Percentiles rank a stretch among this genome's conserved stretches.
Conservation (phyloP, 2,329 filamentous ascomycete genomes). For the Coniochaeta sp. region DNA sequence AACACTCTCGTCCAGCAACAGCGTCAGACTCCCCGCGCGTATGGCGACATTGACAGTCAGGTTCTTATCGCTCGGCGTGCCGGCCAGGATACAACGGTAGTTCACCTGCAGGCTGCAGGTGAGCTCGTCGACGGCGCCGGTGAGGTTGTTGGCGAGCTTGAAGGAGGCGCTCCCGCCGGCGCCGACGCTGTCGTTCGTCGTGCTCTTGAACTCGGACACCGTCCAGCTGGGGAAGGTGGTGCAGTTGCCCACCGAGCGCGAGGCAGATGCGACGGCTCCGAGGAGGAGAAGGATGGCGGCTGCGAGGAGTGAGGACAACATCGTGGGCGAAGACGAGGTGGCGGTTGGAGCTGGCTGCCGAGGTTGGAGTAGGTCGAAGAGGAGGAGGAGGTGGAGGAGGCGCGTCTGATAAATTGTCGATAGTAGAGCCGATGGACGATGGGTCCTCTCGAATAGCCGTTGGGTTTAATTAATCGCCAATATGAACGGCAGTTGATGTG, state of each 20-base stretch:
- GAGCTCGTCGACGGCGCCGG: constrained; percentile 5
- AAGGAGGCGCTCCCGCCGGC: constrained; percentile 7
- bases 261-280: not conserved
- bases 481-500: too few species aligned
- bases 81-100: constrained; percentile 9
- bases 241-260: not conserved
- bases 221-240: constrained; percentile 6
- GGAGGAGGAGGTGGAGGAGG: too few species aligned
- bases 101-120: constrained; percentile 10
- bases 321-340: not conserved
- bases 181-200: constrained; percentile 6
- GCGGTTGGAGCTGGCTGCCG: not conserved
- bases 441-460: too few species aligned
- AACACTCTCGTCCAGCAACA: constrained; percentile 6
- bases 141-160: constrained; percentile 9
- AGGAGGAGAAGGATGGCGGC: not conserved
- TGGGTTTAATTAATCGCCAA: too few species aligned
- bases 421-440: too few species aligned
- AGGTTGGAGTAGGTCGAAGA: not conserved
- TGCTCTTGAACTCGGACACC: constrained; percentile 6
- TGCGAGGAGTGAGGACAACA: constrained; percentile 1
- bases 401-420: too few species aligned
- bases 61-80: constrained; percentile 8
- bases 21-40: constrained; percentile 6
- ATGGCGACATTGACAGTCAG: constrained; percentile 8